Evolutionary conservation across 2,329 filamentous ascomycete species (phyloP).

Genomic region (Neopestalotiopsis clavispora): DNA sequence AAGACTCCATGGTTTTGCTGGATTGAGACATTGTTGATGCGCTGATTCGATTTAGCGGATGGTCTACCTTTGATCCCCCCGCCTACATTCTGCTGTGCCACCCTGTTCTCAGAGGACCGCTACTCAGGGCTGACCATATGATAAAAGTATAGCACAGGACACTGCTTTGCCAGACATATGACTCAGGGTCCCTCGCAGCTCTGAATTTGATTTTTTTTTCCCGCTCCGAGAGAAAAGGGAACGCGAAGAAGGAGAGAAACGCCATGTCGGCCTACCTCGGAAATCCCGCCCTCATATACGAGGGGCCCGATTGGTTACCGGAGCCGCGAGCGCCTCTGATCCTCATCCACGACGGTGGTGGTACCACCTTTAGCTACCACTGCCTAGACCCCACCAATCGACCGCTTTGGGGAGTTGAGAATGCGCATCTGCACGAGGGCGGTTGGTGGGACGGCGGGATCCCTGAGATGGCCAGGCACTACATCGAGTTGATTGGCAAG

Average conservation of each 20-base stretch:
- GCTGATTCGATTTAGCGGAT: background rate
- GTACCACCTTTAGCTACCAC: conserved; percentile 63
- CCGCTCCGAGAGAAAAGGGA: no score
- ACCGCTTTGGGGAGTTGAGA: conserved; percentile 58
- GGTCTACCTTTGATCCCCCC: background rate
- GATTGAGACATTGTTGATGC: background rate
- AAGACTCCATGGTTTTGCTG: no score
- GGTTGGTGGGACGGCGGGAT: conserved; percentile 56
- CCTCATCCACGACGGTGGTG: conserved; percentile 65
- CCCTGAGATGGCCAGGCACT: conserved; percentile 58
- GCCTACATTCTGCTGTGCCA: background rate
- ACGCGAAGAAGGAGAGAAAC: background rate
- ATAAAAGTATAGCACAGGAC: background rate
- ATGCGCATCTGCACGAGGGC: conserved; percentile 55
- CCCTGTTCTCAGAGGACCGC: background rate
- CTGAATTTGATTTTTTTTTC: no score
- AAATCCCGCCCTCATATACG: conserved; percentile 35
- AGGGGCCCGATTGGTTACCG: conserved; percentile 25
- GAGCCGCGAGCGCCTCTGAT: conserved; percentile 49
- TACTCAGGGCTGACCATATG: background rate
- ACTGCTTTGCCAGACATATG: no score
- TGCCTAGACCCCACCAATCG: conserved; percentile 55
- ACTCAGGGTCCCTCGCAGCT: no score
- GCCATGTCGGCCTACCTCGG: conserved; percentile 14
- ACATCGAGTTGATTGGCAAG: conserved; percentile 50